These are phyloP conservation scores for Paraphoma sp. DNA, from an alignment of 2,329 filamentous ascomycete genomes.

Conservation along the genomic window DNA sequence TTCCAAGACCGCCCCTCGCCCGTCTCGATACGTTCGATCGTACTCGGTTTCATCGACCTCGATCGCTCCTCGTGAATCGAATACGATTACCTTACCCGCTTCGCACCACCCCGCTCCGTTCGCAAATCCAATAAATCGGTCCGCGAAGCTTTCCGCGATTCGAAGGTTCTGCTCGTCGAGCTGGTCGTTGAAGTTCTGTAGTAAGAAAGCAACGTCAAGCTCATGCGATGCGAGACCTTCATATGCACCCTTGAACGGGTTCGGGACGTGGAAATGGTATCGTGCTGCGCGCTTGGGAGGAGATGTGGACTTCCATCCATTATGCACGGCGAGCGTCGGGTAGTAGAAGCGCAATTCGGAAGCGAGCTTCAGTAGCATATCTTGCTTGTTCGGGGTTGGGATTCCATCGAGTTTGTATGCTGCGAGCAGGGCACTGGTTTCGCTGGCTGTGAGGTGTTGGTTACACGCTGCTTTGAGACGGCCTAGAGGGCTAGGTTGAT, in stretches of 20 bases:
- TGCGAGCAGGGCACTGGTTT: constrained; percentile 23
- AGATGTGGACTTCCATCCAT: constrained; percentile 28
- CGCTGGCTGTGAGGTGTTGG: constrained; percentile 21
- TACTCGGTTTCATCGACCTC: constrained; percentile 25
- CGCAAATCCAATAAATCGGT: constrained; percentile 31
- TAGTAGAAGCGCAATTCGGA: constrained; percentile 57
- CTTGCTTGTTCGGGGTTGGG: constrained; percentile 31
- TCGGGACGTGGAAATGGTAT: constrained; percentile 40
- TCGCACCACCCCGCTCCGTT: constrained; percentile 32
- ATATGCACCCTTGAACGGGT: constrained; percentile 32
- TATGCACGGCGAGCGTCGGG: constrained; percentile 48
- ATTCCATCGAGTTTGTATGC: constrained; percentile 48
- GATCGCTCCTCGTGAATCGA: constrained; percentile 16
- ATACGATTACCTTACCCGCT: constrained; percentile 27
- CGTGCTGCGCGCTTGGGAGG: constrained; percentile 12
- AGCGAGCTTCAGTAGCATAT: constrained; percentile 40
- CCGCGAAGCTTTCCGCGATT: constrained; percentile 25
- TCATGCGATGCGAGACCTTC: constrained; percentile 35
- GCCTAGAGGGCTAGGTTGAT: constrained; percentile 21
- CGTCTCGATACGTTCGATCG: constrained; percentile 26
- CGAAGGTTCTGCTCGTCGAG: constrained; percentile 15
- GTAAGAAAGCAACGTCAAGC: constrained; percentile 38
- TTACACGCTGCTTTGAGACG: constrained; percentile 20
- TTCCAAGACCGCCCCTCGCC: constrained; percentile 28
- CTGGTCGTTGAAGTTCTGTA: constrained; percentile 33